Evolutionary conservation across 176 grass and related monocot species (phyloP), one percentile per base, ranked within the genome.

Genomic region (Secale cereale): DNA sequence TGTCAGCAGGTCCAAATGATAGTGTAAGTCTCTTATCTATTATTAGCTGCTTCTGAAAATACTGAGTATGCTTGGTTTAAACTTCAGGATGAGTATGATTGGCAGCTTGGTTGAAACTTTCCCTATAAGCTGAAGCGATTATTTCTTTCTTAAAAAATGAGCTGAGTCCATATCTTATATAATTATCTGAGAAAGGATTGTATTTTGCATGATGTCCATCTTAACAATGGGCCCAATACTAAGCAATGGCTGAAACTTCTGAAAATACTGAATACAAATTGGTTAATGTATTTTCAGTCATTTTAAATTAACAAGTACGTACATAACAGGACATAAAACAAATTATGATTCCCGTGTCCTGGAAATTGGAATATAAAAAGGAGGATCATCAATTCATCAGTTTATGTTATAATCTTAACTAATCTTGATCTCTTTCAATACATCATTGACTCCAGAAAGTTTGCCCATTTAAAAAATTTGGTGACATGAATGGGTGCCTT

Each of bases 11-110:
- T 84, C 81, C 86, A 80, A 89, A 88, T 48, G 92, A 82, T 87
- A 71, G 75, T 86, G 97, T 99, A 94, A 89, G 97, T 88, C 40
- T 39, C 46, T 85, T 76, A 20, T 16, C 43, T 40, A 26, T 76
- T 76, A 52, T 81, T 80, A 52, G 56, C 30, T 83, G 41, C 43
- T 8, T 36, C 13, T 8, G 29, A 23, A 27, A 45, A 45, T 45
- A 45, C 12, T 31, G 7, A 37, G 13, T 81, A 1, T 45, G 41
- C 41, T 45, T 43, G 40, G 40, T 43, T 43, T 43, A 43, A 43
- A 43, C 41, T 45, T 45, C 41, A 45, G 41, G 41, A 14, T 40
- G 10, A 37, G 19, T 81, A 1, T 82, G 3, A n/a, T n/a, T n/a
- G n/a, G n/a, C n/a, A n/a, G n/a, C 68, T 73, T 67, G 19, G 33